Evolutionary conservation across 2,329 filamentous ascomycete genomes (phyloP), one percentile per base, ranked within the genome.

Genomic region (Colletotrichum melonis): DNA sequence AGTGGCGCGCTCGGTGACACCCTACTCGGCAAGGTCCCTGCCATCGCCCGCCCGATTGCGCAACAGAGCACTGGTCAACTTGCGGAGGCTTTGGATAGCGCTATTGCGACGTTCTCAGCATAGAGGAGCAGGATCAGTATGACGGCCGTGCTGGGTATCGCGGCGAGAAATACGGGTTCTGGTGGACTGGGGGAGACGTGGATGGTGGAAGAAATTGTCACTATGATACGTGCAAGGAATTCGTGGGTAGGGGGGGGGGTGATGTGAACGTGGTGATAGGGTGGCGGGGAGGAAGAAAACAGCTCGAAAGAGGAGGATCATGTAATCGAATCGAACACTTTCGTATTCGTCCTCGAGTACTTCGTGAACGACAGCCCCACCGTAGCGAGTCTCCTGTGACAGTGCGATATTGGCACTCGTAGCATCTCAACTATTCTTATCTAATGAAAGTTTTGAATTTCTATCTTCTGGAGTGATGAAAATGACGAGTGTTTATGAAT

Each of bases 31-130:
- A 73, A 73, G 35, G 60, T 73, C n/a, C 71, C 71, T 2, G 67
- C 71, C 1, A 55, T 73, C 1, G 71, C 71, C 7, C 71, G 71
- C 32, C 71, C 71, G 12, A 73, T 73, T n/a, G 71, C 71, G 6
- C 14, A 73, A 56, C 62, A 71, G 67, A 73, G 71, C 22, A 73
- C 71, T 4, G 71, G 71, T 7, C 49, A 66, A 22, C 71, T 73
- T 2, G 42, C 49, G 5, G 62, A 65, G 30, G 71, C 71, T 14
- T 35, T 73, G 16, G 71, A 73, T 57, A 42, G 46, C 4, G 71
- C 71, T 3, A 73, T 73, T 16, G 67, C 67, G 6, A 52, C 67
- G 2, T 73, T 71, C 46, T 49, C 42, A 1, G 71, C 46, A 11
- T 73, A 63, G 26, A 56, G 26, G 14, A 19, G 3, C 7, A 14